phyloP scores from a whole-genome alignment of 805 yeast genomes.

The Spathaspora hagerdaliae region DNA sequence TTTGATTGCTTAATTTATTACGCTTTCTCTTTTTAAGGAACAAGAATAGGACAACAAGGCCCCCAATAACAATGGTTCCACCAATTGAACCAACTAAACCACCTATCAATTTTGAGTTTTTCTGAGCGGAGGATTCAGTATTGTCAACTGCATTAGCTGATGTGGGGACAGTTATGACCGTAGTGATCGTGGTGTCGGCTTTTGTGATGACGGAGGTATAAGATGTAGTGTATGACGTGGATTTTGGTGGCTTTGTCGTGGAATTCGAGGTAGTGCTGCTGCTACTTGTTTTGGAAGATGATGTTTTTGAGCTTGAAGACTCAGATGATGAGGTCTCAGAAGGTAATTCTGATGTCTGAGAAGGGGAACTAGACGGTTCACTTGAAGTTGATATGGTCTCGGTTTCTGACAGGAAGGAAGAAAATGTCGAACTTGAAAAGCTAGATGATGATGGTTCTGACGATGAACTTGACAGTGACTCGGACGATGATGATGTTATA shows the following conservation, averaged over 20 bases:
- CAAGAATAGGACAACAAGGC: slow-evolving; percentile 31
- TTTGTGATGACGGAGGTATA: slow-evolving; percentile 10
- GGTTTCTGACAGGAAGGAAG: background rate
- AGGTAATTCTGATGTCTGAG: slow-evolving; percentile 4
- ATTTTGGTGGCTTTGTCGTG: slow-evolving; percentile 3
- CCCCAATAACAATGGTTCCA: slow-evolving; percentile 40
- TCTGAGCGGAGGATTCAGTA: slow-evolving; percentile 12
- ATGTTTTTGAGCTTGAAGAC: slow-evolving; percentile 4
- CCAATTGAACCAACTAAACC: slow-evolving; percentile 46
- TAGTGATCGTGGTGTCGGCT: slow-evolving; percentile 37
- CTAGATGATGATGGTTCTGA: background rate
- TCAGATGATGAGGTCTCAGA: slow-evolving; percentile 4
- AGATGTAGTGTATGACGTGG: slow-evolving; percentile 11
- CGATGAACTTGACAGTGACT: background rate
- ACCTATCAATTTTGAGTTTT: slow-evolving; percentile 37
- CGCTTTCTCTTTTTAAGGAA: slow-evolving; percentile 30
- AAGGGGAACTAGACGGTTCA: slow-evolving; percentile 6
- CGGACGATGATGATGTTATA: background rate
- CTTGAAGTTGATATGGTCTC: slow-evolving; percentile 1
- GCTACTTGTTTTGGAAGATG: slow-evolving; percentile 7
- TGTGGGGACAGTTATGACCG: slow-evolving; percentile 36
- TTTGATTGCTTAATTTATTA: slow-evolving; percentile 31
- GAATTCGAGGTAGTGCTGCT: slow-evolving; percentile 3
- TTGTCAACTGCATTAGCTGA: slow-evolving; percentile 16
- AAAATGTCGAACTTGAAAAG: background rate